Conservation (phyloP, 1,284 basidiomycete genomes). For the Ceratobasidium sp. region DNA sequence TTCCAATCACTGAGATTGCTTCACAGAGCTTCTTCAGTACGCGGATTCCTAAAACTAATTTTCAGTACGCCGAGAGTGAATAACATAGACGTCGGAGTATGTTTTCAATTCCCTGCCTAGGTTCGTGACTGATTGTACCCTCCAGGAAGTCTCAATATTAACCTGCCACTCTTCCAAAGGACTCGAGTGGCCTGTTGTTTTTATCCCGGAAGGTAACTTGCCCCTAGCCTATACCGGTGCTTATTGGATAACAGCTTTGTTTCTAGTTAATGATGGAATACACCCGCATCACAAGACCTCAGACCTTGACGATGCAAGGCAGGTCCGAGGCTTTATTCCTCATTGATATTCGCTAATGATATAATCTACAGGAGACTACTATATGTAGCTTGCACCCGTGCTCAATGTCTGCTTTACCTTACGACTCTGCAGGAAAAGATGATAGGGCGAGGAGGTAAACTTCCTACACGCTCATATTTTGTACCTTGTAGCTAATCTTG, state of each 20-base stretch:
- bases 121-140: neutral
- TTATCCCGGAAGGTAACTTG: slow-evolving; percentile 75
- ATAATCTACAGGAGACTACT: slow-evolving; percentile 72
- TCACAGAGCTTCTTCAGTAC: neutral
- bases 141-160: slow-evolving; percentile 81
- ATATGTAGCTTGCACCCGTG: slow-evolving; percentile 93
- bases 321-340: slow-evolving; percentile 46
- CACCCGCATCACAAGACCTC: slow-evolving; percentile 86
- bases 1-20: neutral
- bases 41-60: neutral
- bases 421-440: slow-evolving; percentile 58
- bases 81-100: slow-evolving; percentile 31
- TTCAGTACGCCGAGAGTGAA: neutral
- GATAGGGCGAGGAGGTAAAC: slow-evolving; percentile 51
- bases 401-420: slow-evolving; percentile 83
- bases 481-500: too few relatives aligned
- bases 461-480: neutral
- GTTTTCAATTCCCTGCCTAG: neutral
- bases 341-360: neutral
- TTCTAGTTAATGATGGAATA: slow-evolving; percentile 78
- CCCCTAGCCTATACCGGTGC: neutral
- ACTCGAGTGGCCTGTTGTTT: slow-evolving; percentile 91
- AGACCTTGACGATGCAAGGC: slow-evolving; percentile 89
- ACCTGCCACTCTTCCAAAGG: slow-evolving; percentile 95
- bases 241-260: neutral